phyloP scores from a whole-genome alignment of 495 filamentous ascomycete species.

The Aspergillus campestris region DNA sequence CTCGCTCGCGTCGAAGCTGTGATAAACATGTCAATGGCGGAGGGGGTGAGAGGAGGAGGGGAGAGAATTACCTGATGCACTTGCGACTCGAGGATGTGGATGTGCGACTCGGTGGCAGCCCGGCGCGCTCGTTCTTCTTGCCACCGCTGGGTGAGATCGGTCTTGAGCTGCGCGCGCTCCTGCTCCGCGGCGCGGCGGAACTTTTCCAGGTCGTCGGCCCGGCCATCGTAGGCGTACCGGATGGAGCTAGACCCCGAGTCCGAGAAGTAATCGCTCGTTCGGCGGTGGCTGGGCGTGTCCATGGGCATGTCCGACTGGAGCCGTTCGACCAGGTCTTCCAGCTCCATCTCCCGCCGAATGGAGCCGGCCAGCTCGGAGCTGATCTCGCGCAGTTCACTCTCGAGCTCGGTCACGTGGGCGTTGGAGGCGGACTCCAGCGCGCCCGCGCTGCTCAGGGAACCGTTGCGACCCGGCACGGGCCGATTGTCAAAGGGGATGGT shows the following conservation, averaged over 20 bases:
- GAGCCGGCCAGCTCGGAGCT: slow-evolving; percentile 86
- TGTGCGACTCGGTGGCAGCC: slow-evolving; percentile 68
- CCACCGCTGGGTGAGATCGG: slow-evolving; percentile 72
- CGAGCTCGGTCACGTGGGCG: slow-evolving; percentile 60
- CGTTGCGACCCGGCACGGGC: slow-evolving; percentile 26
- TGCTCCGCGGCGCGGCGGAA: slow-evolving; percentile 79
- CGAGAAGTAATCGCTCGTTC: slow-evolving; percentile 97
- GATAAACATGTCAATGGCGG: not conserved
- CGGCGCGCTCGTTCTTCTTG: slow-evolving; percentile 75
- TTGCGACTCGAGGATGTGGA: slow-evolving; percentile 69
- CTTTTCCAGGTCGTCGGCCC: slow-evolving; percentile 75
- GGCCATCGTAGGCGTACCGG: slow-evolving; percentile 58
- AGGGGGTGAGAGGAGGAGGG: not conserved
- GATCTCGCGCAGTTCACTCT: slow-evolving; percentile 88
- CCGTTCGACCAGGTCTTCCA: slow-evolving; percentile 88
- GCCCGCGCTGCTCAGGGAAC: slow-evolving; percentile 32
- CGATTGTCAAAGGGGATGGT: slow-evolving; percentile 37
- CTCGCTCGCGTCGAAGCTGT: slow-evolving; percentile 41
- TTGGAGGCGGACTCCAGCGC: slow-evolving; percentile 39
- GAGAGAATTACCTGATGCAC: slow-evolving; percentile 46
- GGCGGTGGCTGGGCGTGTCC: slow-evolving; percentile 40
- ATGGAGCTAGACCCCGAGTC: slow-evolving; percentile 87
- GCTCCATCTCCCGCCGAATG: slow-evolving; percentile 90
- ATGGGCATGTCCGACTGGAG: slow-evolving; percentile 63
- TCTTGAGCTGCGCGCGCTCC: slow-evolving; percentile 78